A percentile compares a stretch with the other conserved stretches of the same genome.
phyloP scores from a whole-genome alignment of 176 grass and related monocot species.

The Aegilops sharonensis region DNA sequence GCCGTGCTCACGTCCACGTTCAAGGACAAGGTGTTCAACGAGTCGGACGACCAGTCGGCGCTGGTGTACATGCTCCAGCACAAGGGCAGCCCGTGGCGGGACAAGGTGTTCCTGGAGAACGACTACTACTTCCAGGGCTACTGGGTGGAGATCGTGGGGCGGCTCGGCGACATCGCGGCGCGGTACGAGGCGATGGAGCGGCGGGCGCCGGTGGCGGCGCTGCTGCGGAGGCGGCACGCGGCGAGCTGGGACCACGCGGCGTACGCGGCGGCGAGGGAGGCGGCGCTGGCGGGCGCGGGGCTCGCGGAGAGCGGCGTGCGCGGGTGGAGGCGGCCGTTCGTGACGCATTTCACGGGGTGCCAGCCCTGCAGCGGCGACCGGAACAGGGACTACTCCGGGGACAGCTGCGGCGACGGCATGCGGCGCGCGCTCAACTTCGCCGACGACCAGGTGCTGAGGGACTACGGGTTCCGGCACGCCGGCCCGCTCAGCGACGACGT shows the following conservation, averaged over 20 bases:
- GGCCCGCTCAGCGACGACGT: conserved; percentile 40
- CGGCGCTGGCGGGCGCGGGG: conserved; percentile 31
- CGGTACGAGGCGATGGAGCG: conserved; percentile 63
- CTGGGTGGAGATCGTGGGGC: conserved; percentile 76
- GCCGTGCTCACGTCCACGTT: conserved; percentile 52
- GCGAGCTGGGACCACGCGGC: conserved; percentile 29
- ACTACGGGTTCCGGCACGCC: conserved; percentile 68
- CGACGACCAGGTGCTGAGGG: conserved; percentile 82
- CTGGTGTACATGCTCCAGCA: conserved; percentile 75
- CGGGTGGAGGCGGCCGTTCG: conserved; percentile 65
- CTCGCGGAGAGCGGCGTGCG: conserved; percentile 30
- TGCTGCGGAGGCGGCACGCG: conserved; percentile 56
- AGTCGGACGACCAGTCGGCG: conserved; percentile 90
- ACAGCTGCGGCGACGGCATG: conserved; percentile 73
- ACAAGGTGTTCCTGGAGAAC: conserved; percentile 68
- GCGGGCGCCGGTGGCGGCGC: background rate
- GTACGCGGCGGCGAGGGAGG: conserved; percentile 44
- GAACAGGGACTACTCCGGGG: conserved; percentile 66
- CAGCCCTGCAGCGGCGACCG: conserved; percentile 83
- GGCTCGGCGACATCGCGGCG: conserved; percentile 49
- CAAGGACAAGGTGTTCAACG: conserved; percentile 63
- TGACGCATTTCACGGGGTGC: conserved; percentile 96
- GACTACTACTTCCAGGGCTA: conserved; percentile 84
- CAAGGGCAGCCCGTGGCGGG: conserved; percentile 50
- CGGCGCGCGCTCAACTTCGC: conserved; percentile 78